Percentiles rank a stretch among this genome's conserved stretches.
phyloP scores from a whole-genome alignment of 2,329 filamentous ascomycete genomes.

The Phialophora chinensis region DNA sequence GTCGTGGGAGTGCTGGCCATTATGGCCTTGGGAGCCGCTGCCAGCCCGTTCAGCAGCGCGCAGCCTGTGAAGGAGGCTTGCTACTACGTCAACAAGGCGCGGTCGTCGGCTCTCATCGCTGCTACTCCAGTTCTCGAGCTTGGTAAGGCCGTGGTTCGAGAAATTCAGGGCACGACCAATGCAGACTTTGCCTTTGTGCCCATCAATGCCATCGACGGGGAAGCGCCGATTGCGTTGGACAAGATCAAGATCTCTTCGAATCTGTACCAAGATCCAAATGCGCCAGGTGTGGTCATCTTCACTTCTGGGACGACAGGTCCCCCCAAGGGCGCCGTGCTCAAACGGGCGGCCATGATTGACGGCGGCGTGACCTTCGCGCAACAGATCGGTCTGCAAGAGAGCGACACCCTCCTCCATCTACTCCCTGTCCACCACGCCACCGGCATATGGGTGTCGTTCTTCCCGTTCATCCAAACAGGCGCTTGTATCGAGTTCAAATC shows the following conservation, averaged over 20 bases:
- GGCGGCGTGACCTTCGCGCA: constrained; percentile 38
- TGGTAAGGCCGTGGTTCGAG: constrained; percentile 32
- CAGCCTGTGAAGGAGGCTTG: constrained; percentile 45
- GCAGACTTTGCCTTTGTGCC: constrained; percentile 39
- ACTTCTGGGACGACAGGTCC: constrained; percentile 42
- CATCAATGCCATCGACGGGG: constrained; percentile 39
- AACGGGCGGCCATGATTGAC: constrained; percentile 39
- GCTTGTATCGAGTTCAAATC: constrained; percentile 53
- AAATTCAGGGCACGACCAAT: constrained; percentile 35
- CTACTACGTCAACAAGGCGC: constrained; percentile 43
- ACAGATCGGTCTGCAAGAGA: constrained; percentile 41
- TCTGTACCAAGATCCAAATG: constrained; percentile 42
- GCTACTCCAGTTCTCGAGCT: constrained; percentile 34
- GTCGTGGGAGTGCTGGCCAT: constrained; percentile 46
- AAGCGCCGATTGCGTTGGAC: constrained; percentile 29
- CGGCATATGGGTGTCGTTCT: constrained; percentile 44
- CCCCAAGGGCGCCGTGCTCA: constrained; percentile 40
- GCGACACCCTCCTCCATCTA: constrained; percentile 46
- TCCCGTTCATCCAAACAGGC: constrained; percentile 47
- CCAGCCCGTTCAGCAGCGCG: constrained; percentile 44
- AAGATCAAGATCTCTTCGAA: constrained; percentile 43
- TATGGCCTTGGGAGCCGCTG: constrained; percentile 45
- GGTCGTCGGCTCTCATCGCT: constrained; percentile 36
- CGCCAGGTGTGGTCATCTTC: constrained; percentile 43
- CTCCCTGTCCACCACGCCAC: constrained; percentile 45